These are phyloP conservation scores for Trichoderma pleuroti DNA, from an alignment of 2,329 filamentous ascomycete species.

Conservation along the genomic window DNA sequence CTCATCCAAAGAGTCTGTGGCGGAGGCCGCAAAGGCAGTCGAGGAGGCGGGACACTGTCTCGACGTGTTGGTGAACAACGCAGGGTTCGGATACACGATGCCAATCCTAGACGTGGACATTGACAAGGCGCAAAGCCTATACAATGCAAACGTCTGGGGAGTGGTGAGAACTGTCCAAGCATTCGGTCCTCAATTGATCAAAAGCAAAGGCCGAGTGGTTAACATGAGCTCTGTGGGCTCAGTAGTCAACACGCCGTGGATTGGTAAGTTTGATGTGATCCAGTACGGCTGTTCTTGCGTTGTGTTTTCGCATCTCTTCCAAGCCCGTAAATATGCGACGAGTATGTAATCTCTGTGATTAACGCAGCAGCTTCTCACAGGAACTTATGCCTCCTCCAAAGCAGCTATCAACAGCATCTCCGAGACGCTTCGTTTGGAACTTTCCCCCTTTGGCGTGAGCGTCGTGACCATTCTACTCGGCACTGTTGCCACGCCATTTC, in stretches of 20 bases:
- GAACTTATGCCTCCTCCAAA: constrained; percentile 19
- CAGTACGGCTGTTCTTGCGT: neutral
- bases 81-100: constrained; percentile 28
- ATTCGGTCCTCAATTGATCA: constrained; percentile 28
- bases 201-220: constrained; percentile 27
- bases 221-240: constrained; percentile 32
- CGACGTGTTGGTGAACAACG: constrained; percentile 34
- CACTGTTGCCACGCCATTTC: constrained; percentile 8
- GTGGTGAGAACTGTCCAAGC: constrained; percentile 30
- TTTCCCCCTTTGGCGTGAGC: constrained; percentile 26
- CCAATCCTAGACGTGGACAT: constrained; percentile 28
- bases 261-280: constrained; percentile 11
- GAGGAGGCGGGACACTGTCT: constrained; percentile 20
- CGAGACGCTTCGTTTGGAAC: constrained; percentile 28
- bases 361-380: neutral
- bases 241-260: constrained; percentile 26
- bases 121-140: constrained; percentile 25
- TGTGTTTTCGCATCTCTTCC: neutral
- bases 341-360: neutral
- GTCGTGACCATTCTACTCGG: constrained; percentile 22
- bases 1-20: constrained; percentile 26
- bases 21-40: constrained; percentile 20
- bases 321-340: neutral
- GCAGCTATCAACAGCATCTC: constrained; percentile 21
- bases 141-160: constrained; percentile 33